phyloP scores from a whole-genome alignment of 345 rosid species.

The Euclidium syriacum region DNA sequence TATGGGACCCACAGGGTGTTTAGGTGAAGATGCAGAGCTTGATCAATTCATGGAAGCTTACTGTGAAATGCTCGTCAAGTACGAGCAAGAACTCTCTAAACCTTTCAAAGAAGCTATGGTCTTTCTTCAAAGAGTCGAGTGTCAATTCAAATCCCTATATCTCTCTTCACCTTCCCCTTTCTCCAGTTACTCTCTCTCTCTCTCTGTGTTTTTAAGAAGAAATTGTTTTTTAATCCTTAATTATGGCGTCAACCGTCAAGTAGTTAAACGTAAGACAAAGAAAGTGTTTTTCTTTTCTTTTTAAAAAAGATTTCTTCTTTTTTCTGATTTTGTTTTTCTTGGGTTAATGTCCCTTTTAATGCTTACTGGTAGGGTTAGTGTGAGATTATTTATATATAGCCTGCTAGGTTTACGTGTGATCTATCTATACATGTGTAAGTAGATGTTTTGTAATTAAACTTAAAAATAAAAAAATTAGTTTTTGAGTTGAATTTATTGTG shows the following conservation, averaged over 20 bases:
- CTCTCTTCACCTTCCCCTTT: constrained; percentile 46
- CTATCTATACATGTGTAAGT: constrained; percentile 15
- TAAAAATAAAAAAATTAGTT: background rate
- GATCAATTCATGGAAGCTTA: constrained; percentile 99
- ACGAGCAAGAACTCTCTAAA: constrained; percentile 91
- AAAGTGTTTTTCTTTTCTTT: constrained; percentile 5
- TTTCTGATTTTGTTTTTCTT: constrained; percentile 9
- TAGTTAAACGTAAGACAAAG: constrained; percentile 25
- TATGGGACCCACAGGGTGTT: constrained; percentile 35
- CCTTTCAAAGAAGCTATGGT: constrained; percentile 95
- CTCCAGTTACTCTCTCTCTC: constrained; percentile 50
- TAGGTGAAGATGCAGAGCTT: constrained; percentile 92
- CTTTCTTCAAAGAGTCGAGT: constrained; percentile 75
- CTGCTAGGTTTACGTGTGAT: constrained; percentile 33
- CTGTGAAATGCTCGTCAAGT: constrained; percentile 94
- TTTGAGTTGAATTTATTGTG: background rate
- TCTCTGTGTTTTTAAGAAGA: background rate
- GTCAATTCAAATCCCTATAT: constrained; percentile 77
- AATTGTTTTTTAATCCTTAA: background rate
- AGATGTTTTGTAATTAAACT: background rate
- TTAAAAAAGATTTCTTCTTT: constrained; percentile 30
- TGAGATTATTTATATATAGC: constrained; percentile 26
- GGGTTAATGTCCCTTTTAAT: constrained; percentile 14
- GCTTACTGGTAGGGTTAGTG: constrained; percentile 29
- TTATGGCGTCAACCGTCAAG: constrained; percentile 36